Evolutionary conservation across 2,329 filamentous ascomycete genomes (phyloP).

Genomic region (Colletotrichum paranaense): DNA sequence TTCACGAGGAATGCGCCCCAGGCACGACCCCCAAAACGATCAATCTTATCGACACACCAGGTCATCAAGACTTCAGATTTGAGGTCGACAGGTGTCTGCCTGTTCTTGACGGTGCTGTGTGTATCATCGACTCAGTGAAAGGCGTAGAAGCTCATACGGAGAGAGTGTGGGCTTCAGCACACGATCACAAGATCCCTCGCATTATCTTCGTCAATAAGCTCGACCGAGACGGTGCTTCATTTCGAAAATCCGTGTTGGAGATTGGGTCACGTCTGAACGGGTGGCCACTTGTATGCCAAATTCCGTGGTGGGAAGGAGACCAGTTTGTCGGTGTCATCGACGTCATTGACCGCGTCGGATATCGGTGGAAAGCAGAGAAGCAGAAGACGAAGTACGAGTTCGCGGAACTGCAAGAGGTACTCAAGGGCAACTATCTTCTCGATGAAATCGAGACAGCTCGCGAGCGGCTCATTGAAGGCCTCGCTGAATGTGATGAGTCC

Average conservation of each 20-base stretch:
- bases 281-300: conserved; percentile 92
- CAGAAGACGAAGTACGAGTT: conserved; percentile 43
- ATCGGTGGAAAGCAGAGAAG: conserved; percentile 73
- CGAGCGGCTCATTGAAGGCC: conserved; percentile 80
- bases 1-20: conserved; percentile 55
- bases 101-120: conserved; percentile 90
- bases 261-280: conserved; percentile 82
- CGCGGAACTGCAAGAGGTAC: conserved; percentile 42
- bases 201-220: conserved; percentile 84
- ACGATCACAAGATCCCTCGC: conserved; percentile 84
- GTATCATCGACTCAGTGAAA: conserved; percentile 90
- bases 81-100: conserved; percentile 92
- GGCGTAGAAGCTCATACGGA: conserved; percentile 98
- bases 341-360: conserved; percentile 78
- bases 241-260: conserved; percentile 87
- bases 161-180: conserved; percentile 93
- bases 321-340: conserved; percentile 87
- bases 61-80: conserved; percentile 97
- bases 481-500: conserved; percentile 89
- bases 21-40: conserved; percentile 71
- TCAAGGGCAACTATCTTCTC: conserved; percentile 62
- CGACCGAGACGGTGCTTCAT: conserved; percentile 81
- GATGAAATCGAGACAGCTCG: conserved; percentile 81
- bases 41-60: conserved; percentile 95
- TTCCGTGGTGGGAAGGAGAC: conserved; percentile 92